A percentile compares a stretch with the other conserved stretches of the same genome.
These are phyloP conservation scores for Tillandsia fasciculata DNA, from an alignment of 176 grass and related monocot genomes.

Conservation along the genomic window DNA sequence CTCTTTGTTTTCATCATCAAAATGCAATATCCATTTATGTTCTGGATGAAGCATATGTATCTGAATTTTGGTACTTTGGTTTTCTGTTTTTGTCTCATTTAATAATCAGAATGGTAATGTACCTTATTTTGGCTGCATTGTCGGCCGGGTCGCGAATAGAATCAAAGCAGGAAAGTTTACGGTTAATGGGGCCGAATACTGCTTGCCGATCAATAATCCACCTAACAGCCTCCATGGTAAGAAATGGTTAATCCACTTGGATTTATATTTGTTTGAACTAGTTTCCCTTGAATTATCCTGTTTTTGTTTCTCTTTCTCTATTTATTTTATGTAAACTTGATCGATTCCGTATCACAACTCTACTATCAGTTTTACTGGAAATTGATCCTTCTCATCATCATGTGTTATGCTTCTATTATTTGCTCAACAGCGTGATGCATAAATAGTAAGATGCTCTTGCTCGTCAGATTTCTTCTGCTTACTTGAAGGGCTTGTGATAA, in stretches of 20 bases:
- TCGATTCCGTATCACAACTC: too few species aligned
- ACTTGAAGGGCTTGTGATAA: too few species aligned
- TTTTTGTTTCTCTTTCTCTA: neutral
- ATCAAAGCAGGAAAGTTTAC: conserved; percentile 62
- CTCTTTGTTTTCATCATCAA: neutral
- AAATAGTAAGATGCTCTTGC: too few species aligned
- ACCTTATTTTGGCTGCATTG: conserved; percentile 94
- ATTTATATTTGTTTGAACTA: neutral
- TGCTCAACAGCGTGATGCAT: too few species aligned
- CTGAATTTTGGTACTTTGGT: neutral
- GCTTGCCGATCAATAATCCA: conserved; percentile 60
- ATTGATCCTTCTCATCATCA: too few species aligned
- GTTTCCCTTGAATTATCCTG: neutral
- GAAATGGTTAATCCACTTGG: neutral
- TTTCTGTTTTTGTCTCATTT: neutral
- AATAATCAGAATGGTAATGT: conserved; percentile 44
- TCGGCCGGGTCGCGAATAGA: conserved; percentile 86
- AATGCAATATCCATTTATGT: neutral
- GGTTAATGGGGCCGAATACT: conserved; percentile 47
- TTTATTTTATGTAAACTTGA: neutral
- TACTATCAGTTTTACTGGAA: too few species aligned
- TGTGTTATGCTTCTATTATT: too few species aligned
- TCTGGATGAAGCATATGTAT: neutral
- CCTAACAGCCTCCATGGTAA: conserved; percentile 83
- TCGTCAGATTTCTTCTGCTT: too few species aligned